These are phyloP conservation scores for Rhodosporidiobolus odoratus DNA, from an alignment of 768 basidiomycete species.

Conservation along the genomic window DNA sequence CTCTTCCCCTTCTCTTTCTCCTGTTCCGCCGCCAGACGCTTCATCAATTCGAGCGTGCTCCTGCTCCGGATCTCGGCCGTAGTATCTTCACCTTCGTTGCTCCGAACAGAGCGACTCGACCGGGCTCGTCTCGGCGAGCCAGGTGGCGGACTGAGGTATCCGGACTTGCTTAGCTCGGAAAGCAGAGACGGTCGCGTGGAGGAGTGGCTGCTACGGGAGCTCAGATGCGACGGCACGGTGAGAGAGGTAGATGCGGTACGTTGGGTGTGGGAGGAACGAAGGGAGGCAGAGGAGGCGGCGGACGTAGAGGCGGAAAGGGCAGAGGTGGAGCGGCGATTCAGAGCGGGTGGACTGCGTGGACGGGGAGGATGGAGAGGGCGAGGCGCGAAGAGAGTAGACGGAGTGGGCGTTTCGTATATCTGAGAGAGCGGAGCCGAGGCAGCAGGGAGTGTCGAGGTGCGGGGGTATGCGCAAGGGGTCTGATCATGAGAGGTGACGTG, in stretches of 20 bases:
- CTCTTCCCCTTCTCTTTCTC: neutral
- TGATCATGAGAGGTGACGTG: neutral
- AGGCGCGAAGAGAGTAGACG: slow-evolving; percentile 4
- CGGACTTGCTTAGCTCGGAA: neutral
- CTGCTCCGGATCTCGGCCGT: neutral
- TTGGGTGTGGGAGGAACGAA: neutral
- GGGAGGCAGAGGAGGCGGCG: neutral
- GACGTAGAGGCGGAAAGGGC: neutral
- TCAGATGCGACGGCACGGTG: neutral
- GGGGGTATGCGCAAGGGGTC: neutral
- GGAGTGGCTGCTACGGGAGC: neutral
- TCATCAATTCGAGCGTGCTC: slow-evolving; percentile 19
- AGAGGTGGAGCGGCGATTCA: neutral
- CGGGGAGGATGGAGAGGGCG: neutral
- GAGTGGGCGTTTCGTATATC: neutral
- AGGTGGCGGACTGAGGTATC: neutral
- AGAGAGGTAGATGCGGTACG: neutral
- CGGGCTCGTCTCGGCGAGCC: neutral
- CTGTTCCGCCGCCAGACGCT: neutral
- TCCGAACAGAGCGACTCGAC: neutral
- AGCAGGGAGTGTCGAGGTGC: neutral
- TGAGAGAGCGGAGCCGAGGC: neutral
- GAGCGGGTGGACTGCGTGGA: neutral
- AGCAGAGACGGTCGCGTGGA: neutral
- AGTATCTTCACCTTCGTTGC: neutral